A percentile compares a stretch with the other conserved stretches of the same genome.
Evolutionary conservation across 2,329 filamentous ascomycete species (phyloP).

Genomic region (Rhynchosporium secalis): DNA sequence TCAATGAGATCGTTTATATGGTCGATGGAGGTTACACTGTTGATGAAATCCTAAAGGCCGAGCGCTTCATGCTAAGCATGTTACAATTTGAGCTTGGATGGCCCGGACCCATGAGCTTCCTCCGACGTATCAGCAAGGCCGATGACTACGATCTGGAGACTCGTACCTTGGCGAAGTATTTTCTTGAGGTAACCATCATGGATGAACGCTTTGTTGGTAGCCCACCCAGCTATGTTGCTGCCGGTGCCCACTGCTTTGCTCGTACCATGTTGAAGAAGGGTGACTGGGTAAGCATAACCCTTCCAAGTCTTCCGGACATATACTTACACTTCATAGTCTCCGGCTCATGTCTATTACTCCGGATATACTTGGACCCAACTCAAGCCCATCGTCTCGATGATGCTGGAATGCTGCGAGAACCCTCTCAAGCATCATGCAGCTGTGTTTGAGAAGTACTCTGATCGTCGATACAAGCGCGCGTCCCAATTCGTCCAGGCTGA

Average conservation of each 20-base stretch:
- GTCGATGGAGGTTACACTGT: conserved; percentile 86
- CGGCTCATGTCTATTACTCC: conserved; percentile 86
- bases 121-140: conserved; percentile 95
- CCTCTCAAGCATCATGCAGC: conserved; percentile 80
- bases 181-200: conserved; percentile 95
- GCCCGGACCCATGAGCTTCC: conserved; percentile 99
- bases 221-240: conserved; percentile 85
- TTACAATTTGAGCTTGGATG: conserved; percentile 93
- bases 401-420: conserved; percentile 84
- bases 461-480: conserved; percentile 83
- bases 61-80: conserved; percentile 98
- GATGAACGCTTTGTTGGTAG: conserved; percentile 95
- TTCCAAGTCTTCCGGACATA: neutral
- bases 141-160: conserved; percentile 97
- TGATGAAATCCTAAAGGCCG: conserved; percentile 94
- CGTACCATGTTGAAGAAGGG: conserved; percentile 88
- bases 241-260: conserved; percentile 88
- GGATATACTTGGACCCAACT: conserved; percentile 89
- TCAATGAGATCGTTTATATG: conserved; percentile 97
- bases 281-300: conserved; percentile 71
- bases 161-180: conserved; percentile 94
- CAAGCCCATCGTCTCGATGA: conserved; percentile 70
- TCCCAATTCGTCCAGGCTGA: conserved; percentile 78
- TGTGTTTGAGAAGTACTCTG: conserved; percentile 89
- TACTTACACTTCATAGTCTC: conserved; percentile 54